Evolutionary conservation across 306 rosid species (phyloP), one percentile per base, ranked within the genome.

Genomic region (Vigna reflexopilosa): DNA sequence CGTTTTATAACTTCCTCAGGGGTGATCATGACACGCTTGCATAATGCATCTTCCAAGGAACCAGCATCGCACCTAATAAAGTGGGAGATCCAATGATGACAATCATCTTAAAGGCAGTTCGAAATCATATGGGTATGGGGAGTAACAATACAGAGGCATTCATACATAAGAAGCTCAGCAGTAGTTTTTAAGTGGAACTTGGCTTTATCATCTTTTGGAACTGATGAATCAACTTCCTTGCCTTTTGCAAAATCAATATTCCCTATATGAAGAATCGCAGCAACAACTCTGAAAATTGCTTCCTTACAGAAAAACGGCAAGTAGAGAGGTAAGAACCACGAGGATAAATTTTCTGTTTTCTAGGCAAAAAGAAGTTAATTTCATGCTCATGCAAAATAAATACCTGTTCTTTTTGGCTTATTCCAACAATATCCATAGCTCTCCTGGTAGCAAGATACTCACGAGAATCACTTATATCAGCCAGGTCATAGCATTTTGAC

Each of bases 1-100:
- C 98, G 92, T 80, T 93, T 95, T 76, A 95, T 95, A 62, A 95
- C 91, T 90, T 95, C 99, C 91, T 95, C 99, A 5, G 99, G 99
- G 44, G 99, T 95, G 86, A 95, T 84, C 99, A 95, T 95, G 83
- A 93, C 91, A 81, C 99, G 98, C 91, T 95, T 95, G 54, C 98
- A 93, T 73, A 95, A 86, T 62, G 99, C 98, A 86, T 95, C 99
- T 86, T 91, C 87, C 86, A 95, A 86, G 77, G 87, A 97, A 67
- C 17, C 82, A 55, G 47, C 54, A 80, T 93, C 86, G 77, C 98
- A 93, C 99, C 99, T 95, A 79, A 79, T 76, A 79, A 66, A 82
- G 61, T 83, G 82, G 54, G 55, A 61, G 59, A 72, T 70, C 75
- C 61, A 67, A 82, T 66, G 13, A 73, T 55, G 72, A 54, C 38